These are phyloP conservation scores for Aspergillus viridinutans DNA, from an alignment of 2,329 filamentous ascomycete genomes.

Conservation along the genomic window DNA sequence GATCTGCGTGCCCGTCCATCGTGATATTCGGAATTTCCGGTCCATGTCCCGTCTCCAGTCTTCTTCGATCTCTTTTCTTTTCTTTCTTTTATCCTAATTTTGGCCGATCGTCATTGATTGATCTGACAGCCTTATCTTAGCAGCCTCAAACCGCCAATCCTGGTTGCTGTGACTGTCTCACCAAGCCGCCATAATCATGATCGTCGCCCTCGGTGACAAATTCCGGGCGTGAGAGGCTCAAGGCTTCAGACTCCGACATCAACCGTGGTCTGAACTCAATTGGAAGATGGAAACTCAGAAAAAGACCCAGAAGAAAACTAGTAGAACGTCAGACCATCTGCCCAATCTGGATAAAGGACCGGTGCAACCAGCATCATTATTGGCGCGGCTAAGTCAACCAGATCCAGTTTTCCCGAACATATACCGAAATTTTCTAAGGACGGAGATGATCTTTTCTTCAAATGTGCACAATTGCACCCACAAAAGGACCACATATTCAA, in stretches of 20 bases:
- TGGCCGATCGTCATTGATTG: background rate
- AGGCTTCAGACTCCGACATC: background rate
- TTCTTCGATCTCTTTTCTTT: conserved; percentile 1
- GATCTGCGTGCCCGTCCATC: conserved; percentile 10
- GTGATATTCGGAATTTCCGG: background rate
- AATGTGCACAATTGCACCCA: background rate
- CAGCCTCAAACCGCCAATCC: background rate
- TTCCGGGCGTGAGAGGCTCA: background rate
- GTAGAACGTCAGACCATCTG: background rate
- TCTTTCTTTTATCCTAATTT: background rate
- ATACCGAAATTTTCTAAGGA: conserved; percentile 3
- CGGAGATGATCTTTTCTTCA: background rate
- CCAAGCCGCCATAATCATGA: background rate
- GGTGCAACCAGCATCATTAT: conserved; percentile 1
- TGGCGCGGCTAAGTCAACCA: conserved; percentile 4
- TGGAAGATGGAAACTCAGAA: background rate
- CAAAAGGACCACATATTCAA: background rate
- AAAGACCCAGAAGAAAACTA: background rate
- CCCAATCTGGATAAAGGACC: background rate
- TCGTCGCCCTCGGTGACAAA: background rate
- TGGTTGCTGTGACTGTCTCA: background rate
- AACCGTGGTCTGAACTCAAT: background rate
- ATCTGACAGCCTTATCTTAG: background rate
- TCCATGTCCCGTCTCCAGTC: background rate
- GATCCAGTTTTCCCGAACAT: conserved; percentile 13